These are phyloP conservation scores for Synchytrium microbalum DNA, from an alignment of 371 early-diverging fungal genomes.

Conservation along the genomic window DNA sequence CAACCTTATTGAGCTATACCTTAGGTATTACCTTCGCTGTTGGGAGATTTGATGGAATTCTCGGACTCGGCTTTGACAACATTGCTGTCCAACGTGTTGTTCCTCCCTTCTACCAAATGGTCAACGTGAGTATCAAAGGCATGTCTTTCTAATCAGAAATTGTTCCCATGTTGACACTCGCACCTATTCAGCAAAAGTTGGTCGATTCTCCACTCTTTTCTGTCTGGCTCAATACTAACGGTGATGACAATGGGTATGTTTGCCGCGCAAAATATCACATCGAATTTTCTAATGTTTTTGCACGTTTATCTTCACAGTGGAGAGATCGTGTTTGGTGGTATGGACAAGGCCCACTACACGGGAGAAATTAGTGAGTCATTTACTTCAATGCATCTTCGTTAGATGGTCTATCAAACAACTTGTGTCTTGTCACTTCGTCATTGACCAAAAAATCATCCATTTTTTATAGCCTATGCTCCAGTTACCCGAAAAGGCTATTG, in stretches of 20 bases:
- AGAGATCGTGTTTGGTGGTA: slow-evolving; percentile 77
- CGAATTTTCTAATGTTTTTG: too few species aligned
- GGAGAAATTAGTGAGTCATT: slow-evolving; percentile 51
- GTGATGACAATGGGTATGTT: background rate
- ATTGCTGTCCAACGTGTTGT: slow-evolving; percentile 78
- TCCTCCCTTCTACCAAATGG: slow-evolving; percentile 89
- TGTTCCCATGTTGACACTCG: too few species aligned
- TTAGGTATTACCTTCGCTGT: slow-evolving; percentile 44
- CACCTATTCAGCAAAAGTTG: slow-evolving; percentile 46
- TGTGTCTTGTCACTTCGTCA: background rate
- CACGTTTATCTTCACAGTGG: too few species aligned
- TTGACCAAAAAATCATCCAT: background rate
- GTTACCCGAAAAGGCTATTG: slow-evolving; percentile 88
- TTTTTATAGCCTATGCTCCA: slow-evolving; percentile 53
- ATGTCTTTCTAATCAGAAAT: background rate
- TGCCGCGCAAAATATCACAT: too few species aligned
- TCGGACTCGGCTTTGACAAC: slow-evolving; percentile 82
- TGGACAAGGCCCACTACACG: slow-evolving; percentile 57
- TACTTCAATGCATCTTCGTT: background rate
- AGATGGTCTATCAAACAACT: background rate
- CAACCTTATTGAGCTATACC: too few species aligned
- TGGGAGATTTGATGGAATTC: slow-evolving; percentile 89
- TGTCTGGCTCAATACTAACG: slow-evolving; percentile 56
- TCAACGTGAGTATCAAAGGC: slow-evolving; percentile 31
- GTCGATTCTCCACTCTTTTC: slow-evolving; percentile 74